Conservation (phyloP, 495 filamentous ascomycete genomes). For the Penicillium pulvis region DNA sequence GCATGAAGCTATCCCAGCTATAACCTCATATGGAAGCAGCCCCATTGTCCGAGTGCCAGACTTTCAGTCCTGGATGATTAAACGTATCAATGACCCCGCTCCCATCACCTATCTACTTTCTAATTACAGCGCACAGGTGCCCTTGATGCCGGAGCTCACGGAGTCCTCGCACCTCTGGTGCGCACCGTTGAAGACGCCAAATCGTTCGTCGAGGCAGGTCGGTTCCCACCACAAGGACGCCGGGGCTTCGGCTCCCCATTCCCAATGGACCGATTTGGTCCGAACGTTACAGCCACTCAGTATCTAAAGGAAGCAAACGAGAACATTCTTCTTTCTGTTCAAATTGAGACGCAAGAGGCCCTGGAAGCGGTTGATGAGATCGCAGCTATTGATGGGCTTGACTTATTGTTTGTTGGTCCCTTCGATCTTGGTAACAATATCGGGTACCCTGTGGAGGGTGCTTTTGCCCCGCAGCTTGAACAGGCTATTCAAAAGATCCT, state of each 20-base stretch:
- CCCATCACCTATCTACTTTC: conserved; percentile 1
- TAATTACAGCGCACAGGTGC: conserved; percentile 50
- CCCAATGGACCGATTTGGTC: conserved; percentile 19
- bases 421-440: conserved; percentile 34
- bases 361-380: conserved; percentile 70
- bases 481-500: conserved; percentile 27
- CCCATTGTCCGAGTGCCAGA: conserved; percentile 69
- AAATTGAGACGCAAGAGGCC: conserved; percentile 79
- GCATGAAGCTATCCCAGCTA: conserved; percentile 77
- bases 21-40: conserved; percentile 63
- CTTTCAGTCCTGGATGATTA: conserved; percentile 70
- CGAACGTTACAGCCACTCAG: conserved; percentile 28
- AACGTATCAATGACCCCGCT: conserved; percentile 49
- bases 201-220: conserved; percentile 56
- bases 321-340: conserved; percentile 69
- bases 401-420: conserved; percentile 76
- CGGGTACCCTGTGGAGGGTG: conserved; percentile 12
- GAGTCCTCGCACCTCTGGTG: conserved; percentile 63
- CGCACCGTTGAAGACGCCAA: conserved; percentile 67
- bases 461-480: conserved; percentile 26
- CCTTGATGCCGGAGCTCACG: conserved; percentile 59
- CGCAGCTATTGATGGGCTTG: conserved; percentile 68
- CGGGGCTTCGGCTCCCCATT: conserved; percentile 32
- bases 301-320: conserved; percentile 78
- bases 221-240: conserved; percentile 32